These are phyloP conservation scores for Suillus subluteus DNA, from an alignment of 768 basidiomycete species.

Conservation along the genomic window DNA sequence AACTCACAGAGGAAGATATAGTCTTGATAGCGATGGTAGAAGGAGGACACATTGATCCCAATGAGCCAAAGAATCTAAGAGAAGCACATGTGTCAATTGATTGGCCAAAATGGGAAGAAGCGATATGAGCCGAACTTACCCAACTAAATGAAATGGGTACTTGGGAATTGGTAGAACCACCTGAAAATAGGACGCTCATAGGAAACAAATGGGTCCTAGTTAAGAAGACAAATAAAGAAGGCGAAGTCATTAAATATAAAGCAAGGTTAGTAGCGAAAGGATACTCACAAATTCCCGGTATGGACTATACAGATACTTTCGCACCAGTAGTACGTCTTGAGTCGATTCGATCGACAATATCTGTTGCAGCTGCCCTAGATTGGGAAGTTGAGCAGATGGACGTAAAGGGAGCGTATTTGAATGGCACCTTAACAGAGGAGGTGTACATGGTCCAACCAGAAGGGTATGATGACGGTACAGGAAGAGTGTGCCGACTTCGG, in stretches of 20 bases:
- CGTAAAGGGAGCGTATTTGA: constrained; percentile 34
- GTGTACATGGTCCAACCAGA: constrained; percentile 37
- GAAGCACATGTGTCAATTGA: neutral
- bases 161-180: constrained; percentile 32
- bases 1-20: neutral
- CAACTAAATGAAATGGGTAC: constrained; percentile 9
- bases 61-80: neutral
- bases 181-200: constrained; percentile 26
- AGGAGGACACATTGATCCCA: neutral
- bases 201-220: constrained; percentile 34
- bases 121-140: neutral
- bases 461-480: constrained; percentile 23
- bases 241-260: constrained; percentile 26
- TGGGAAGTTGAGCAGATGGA: constrained; percentile 36
- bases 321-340: constrained; percentile 31
- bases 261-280: constrained; percentile 45
- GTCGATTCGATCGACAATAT: constrained; percentile 27
- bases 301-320: constrained; percentile 41
- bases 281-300: constrained; percentile 38
- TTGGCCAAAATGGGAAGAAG: constrained; percentile 13
- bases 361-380: constrained; percentile 20
- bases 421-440: constrained; percentile 35
- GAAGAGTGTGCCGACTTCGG: constrained; percentile 22
- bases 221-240: constrained; percentile 14
- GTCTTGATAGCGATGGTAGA: too few species aligned